Conservation (phyloP, 495 filamentous ascomycete genomes). For the Margaritispora aquatica region DNA sequence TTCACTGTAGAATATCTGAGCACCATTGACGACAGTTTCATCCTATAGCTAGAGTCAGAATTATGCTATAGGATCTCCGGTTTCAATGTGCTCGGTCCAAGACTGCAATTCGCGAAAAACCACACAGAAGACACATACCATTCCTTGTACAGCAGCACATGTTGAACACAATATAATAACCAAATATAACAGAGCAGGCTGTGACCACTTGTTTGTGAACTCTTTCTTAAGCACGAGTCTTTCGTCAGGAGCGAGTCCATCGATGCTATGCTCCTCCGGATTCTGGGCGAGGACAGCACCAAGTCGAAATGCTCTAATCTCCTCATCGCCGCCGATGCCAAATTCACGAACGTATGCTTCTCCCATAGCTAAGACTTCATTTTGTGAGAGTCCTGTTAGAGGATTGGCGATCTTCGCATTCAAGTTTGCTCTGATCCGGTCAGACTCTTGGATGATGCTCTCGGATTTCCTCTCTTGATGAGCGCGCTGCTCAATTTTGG, state of each 20-base stretch:
- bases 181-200: slow-evolving; percentile 61
- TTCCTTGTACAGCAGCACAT: slow-evolving; percentile 63
- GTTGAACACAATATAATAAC: slow-evolving; percentile 58
- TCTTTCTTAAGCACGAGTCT: slow-evolving; percentile 53
- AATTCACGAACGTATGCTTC: slow-evolving; percentile 59
- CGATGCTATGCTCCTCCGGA: slow-evolving; percentile 40
- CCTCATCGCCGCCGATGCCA: slow-evolving; percentile 54
- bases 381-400: slow-evolving; percentile 53
- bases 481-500: not conserved
- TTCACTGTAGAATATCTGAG: slow-evolving; percentile 10
- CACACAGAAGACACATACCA: too few relatives aligned
- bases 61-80: too few relatives aligned
- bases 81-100: too few relatives aligned
- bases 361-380: slow-evolving; percentile 55
- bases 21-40: slow-evolving; percentile 19
- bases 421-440: not conserved
- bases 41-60: too few relatives aligned
- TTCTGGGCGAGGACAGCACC: slow-evolving; percentile 67
- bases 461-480: not conserved
- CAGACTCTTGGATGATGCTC: not conserved
- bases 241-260: slow-evolving; percentile 50
- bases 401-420: slow-evolving; percentile 41
- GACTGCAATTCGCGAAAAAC: too few relatives aligned
- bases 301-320: slow-evolving; percentile 63
- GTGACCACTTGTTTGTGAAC: slow-evolving; percentile 63